A percentile compares a stretch with the other conserved stretches of the same genome.
These are phyloP conservation scores for Aspergillus felis DNA, from an alignment of 2,329 filamentous ascomycete genomes.

Conservation along the genomic window DNA sequence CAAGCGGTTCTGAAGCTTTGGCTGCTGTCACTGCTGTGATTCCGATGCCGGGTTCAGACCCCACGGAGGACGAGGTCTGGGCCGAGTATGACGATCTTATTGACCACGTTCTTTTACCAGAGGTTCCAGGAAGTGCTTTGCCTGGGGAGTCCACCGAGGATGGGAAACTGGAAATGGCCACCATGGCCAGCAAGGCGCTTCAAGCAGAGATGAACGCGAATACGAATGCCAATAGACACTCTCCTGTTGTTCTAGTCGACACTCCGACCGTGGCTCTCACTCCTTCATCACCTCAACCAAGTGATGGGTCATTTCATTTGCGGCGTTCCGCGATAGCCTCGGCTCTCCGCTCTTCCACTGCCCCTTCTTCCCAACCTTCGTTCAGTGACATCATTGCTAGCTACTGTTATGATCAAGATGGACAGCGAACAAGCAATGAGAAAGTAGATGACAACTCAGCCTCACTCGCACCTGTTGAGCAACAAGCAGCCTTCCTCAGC, in stretches of 20 bases:
- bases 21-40: conserved; percentile 63
- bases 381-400: conserved; percentile 51
- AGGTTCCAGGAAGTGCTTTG: conserved; percentile 20
- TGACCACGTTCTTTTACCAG: conserved; percentile 60
- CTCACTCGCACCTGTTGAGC: conserved; percentile 16
- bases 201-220: conserved; percentile 32
- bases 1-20: conserved; percentile 61
- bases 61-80: conserved; percentile 85
- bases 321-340: conserved; percentile 51
- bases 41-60: conserved; percentile 58
- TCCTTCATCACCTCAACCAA: conserved; percentile 24
- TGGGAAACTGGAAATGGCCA: conserved; percentile 35
- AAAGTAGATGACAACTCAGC: conserved; percentile 19
- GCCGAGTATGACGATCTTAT: conserved; percentile 89
- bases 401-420: conserved; percentile 38
- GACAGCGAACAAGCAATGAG: conserved; percentile 18
- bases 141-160: conserved; percentile 11
- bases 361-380: conserved; percentile 51
- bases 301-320: conserved; percentile 37
- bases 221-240: conserved; percentile 4
- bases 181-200: conserved; percentile 35
- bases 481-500: conserved; percentile 24
- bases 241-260: conserved; percentile 15
- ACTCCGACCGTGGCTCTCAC: conserved; percentile 20
- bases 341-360: conserved; percentile 47